A percentile compares a stretch with the other conserved stretches of the same genome.
Evolutionary conservation across 2,329 filamentous ascomycete species (phyloP).

Genomic region (Dothistroma pini): DNA sequence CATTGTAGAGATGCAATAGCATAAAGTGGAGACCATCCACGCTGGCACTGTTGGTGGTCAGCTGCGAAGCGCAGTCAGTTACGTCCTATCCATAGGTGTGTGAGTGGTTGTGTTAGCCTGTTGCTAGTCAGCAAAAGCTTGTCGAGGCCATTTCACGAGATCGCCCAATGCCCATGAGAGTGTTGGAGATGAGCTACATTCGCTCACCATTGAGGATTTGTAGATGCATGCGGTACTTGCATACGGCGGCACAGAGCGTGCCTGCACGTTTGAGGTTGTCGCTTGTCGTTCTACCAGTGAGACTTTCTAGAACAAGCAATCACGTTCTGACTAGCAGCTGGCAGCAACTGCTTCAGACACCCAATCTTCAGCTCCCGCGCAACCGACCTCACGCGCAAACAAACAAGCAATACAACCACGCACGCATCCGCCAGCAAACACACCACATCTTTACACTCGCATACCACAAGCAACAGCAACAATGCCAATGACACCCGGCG

Average conservation of each 20-base stretch:
- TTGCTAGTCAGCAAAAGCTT: too few species aligned
- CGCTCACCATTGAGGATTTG: too few species aligned
- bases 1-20: too few species aligned
- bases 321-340: not conserved
- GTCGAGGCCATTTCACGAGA: too few species aligned
- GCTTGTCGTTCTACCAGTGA: too few species aligned
- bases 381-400: not conserved
- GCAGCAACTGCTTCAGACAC: not conserved
- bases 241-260: not conserved
- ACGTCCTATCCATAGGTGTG: too few species aligned
- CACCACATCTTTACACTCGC: not conserved
- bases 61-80: too few species aligned
- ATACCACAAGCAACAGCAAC: not conserved
- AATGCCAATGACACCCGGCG: not conserved
- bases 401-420: not conserved
- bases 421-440: not conserved
- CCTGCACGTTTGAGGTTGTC: not conserved
- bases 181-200: too few species aligned
- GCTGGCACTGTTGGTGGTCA: too few species aligned
- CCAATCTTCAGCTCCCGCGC: not conserved
- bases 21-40: too few species aligned
- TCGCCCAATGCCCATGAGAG: too few species aligned
- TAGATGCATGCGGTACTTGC: not conserved
- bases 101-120: too few species aligned
- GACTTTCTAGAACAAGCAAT: not conserved